Evolutionary conservation across 2,329 filamentous ascomycete species (phyloP), one percentile per base, ranked within the genome.

Genomic region (Microthyrium microscopicum): DNA sequence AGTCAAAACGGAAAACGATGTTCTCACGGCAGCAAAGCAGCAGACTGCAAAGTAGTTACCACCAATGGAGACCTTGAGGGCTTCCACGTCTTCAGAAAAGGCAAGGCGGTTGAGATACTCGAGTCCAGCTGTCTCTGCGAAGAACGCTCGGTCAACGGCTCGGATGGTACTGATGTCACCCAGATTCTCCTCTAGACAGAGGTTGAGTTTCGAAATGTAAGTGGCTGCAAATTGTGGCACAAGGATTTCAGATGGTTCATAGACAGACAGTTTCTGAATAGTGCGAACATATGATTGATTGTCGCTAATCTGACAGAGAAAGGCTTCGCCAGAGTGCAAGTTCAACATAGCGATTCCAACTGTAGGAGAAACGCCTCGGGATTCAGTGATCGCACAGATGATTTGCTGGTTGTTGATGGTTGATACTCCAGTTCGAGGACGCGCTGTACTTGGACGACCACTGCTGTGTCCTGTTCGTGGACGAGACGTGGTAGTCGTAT

Each of bases 221-320:
- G 75, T 73, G 13, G 75, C 71, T n/a, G 73, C 68, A 2, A 77
- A 77, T 4, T 69, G 68, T 47, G 83, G 73, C 43, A 92, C 75
- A 1, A 95, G 58, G 31, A 94, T 79, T 41, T 77, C 73, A 2
- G 76, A 78, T 0, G 87, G 85, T 17, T 77, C 70, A 44, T 82
- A 79, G 17, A 93, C 73, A 33, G 71, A 70, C 21, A 95, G 66
- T 50, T 94, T 93, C 53, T 92, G 81, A 20, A 92, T 63, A 0
- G 84, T 92, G 47, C 76, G 77, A 37, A 84, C 75, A 50, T 92
- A 95, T 21, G 84, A 91, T 50, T 93, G 84, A 36, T 77, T 91
- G 52, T 95, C 87, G 48, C 78, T 84, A 41, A 95, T 87, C 47
- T 94, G 83, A 48, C 82, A 91, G 25, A 95, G 65, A 19, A 84